Conservation (phyloP, 2,329 filamentous ascomycete species). For the Colletotrichum truncatum region DNA sequence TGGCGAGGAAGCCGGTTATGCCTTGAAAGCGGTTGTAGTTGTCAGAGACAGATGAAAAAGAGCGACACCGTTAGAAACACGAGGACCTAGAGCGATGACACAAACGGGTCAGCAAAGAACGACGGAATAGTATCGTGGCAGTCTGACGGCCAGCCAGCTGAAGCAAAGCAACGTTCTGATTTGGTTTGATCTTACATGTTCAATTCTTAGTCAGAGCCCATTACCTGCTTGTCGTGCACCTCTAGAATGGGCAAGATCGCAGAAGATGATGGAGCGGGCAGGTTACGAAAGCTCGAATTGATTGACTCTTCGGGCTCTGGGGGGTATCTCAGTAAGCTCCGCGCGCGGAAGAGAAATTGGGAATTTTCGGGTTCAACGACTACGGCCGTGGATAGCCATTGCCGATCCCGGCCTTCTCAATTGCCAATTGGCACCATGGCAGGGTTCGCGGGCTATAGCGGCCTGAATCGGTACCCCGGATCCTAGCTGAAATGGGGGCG, state of each 20-base stretch:
- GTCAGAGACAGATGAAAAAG: conserved; percentile 1
- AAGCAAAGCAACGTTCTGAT: neutral
- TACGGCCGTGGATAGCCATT: conserved; percentile 28
- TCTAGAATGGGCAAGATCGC: neutral
- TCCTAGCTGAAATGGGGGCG: conserved; percentile 1
- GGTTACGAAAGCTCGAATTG: neutral
- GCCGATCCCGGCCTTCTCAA: conserved; percentile 29
- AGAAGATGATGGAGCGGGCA: neutral
- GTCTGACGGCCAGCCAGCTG: neutral
- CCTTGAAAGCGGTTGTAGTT: neutral
- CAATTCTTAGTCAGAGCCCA: neutral
- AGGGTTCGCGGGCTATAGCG: conserved; percentile 17
- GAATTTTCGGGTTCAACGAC: conserved; percentile 22
- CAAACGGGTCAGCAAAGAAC: conserved; percentile 34
- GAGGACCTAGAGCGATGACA: conserved; percentile 15
- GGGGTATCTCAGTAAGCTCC: conserved; percentile 23
- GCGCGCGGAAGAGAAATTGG: conserved; percentile 29
- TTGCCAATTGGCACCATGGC: conserved; percentile 11
- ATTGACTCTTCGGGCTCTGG: conserved; percentile 5
- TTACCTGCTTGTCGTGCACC: neutral
- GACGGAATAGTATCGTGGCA: conserved; percentile 1
- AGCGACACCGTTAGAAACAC: conserved; percentile 11
- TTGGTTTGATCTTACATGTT: conserved; percentile 8
- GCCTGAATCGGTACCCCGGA: conserved; percentile 28
- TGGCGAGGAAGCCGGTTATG: neutral